These are phyloP conservation scores for Taxawa tesnikishii DNA, from an alignment of 2,329 filamentous ascomycete genomes.

Conservation along the genomic window DNA sequence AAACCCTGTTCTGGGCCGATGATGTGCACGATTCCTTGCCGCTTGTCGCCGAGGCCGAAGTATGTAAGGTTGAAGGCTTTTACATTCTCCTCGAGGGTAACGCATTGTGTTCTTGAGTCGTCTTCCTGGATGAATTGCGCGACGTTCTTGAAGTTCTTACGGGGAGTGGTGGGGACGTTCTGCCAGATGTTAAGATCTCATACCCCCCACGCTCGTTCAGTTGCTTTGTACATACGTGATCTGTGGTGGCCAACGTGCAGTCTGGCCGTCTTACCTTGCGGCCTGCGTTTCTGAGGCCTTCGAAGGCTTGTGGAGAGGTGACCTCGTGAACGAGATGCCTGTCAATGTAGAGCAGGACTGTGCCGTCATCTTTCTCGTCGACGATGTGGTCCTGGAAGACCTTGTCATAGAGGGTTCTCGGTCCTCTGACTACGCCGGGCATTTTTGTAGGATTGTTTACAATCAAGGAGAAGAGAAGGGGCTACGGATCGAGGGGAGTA, in stretches of 20 bases:
- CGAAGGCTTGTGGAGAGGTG: conserved; percentile 96
- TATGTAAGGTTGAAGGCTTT: conserved; percentile 94
- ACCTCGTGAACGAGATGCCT: conserved; percentile 97
- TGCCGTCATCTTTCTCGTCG: conserved; percentile 89
- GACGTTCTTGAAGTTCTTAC: conserved; percentile 89
- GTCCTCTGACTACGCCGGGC: conserved; percentile 19
- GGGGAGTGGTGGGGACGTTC: conserved; percentile 83
- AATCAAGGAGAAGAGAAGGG: too few relatives aligned
- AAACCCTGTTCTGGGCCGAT: conserved; percentile 98
- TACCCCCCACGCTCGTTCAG: too few relatives aligned
- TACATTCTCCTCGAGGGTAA: conserved; percentile 94
- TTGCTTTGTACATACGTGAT: conserved; percentile 65
- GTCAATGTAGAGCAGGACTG: conserved; percentile 85
- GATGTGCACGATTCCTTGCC: conserved; percentile 96
- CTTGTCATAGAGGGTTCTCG: conserved; percentile 86
- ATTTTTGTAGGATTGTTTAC: too few relatives aligned
- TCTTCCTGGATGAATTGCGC: conserved; percentile 88
- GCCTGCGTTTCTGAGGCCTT: conserved; percentile 80
- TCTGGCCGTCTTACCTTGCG: conserved; percentile 85
- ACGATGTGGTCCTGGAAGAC: conserved; percentile 91
- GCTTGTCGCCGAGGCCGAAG: conserved; percentile 90
- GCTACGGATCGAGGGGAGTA: background rate
- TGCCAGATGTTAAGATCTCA: too few relatives aligned
- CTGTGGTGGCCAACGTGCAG: conserved; percentile 91
- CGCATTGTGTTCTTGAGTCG: conserved; percentile 85